A percentile compares a stretch with the other conserved stretches of the same genome.
phyloP scores from a whole-genome alignment of 2,329 filamentous ascomycete species.

The Cytospora chrysosperma region DNA sequence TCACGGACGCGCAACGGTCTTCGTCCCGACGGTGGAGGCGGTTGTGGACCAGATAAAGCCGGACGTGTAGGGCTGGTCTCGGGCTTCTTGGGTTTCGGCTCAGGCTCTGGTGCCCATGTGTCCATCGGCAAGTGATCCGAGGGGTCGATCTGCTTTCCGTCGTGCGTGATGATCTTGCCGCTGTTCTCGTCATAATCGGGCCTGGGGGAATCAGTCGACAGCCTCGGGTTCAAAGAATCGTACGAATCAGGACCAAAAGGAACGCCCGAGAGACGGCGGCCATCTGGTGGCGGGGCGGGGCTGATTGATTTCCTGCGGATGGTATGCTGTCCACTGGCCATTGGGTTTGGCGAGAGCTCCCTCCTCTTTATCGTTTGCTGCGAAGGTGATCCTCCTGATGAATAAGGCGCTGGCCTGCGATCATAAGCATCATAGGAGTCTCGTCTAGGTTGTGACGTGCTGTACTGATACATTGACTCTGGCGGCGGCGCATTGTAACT shows the following conservation, averaged over 20 bases:
- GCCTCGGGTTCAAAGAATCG: constrained; percentile 65
- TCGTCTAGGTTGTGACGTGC: constrained; percentile 33
- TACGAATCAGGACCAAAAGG: constrained; percentile 78
- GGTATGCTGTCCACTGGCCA: constrained; percentile 48
- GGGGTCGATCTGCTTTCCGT: constrained; percentile 75
- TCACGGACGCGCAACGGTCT: constrained; percentile 50
- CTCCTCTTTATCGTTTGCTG: constrained; percentile 42
- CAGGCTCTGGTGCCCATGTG: constrained; percentile 75
- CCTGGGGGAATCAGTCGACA: constrained; percentile 36
- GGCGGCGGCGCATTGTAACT: constrained; percentile 25
- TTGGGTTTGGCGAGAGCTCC: constrained; percentile 31
- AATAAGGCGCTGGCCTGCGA: constrained; percentile 43
- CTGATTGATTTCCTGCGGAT: constrained; percentile 57
- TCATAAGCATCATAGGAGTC: constrained; percentile 36
- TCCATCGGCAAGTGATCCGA: constrained; percentile 78
- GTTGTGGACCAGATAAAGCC: constrained; percentile 52
- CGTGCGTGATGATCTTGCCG: constrained; percentile 72
- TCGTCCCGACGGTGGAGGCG: constrained; percentile 50
- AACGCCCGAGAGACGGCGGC: constrained; percentile 56
- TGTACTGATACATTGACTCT: constrained; percentile 33
- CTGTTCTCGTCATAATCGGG: constrained; percentile 51
- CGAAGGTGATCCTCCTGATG: constrained; percentile 31
- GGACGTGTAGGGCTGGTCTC: constrained; percentile 40
- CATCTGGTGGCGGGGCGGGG: constrained; percentile 50
- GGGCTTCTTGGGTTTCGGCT: constrained; percentile 52